Base-by-base conservation (phyloP, 306 rosid species). In the Quercus ilex region DNA sequence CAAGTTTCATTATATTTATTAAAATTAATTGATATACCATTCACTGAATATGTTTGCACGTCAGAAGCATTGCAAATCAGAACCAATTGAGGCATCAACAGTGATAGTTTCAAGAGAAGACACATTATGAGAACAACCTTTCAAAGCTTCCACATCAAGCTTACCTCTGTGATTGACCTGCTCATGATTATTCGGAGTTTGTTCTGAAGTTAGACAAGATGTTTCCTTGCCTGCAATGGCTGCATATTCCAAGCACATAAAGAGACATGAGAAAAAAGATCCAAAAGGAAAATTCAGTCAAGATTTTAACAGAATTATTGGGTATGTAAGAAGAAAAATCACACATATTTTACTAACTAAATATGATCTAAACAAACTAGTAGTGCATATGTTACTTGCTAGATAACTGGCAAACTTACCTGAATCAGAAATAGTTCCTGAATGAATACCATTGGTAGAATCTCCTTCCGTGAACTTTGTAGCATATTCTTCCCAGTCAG, bases 401-500 rank as follows among this genome's bases (percentile, higher is more conserved):
- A 72, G 71, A 63, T 30, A 55, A 46, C 12, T 19, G 55, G 58
- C 30, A 30, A 67, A 35, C 71, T 23, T 70, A 26, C 68, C 75
- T 56, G 76, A 35, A 82, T 55, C 21, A 78, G 77, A 35, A 74
- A 21, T 68, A 71, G 53, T 63, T 46, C 30, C 83, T 18, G 59
- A 58, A 83, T 62, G 71, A 87, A 10, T 38, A 30, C 20, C 79
- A 41, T 68, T 8, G 58, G 75, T 56, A 23, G 77, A 70, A 71
- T 88, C 86, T 78, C 76, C 78, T 62, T 78, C 74, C 56, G 68
- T 73, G 74, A 74, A 76, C 57, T 79, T 81, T 43, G 52, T 79
- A 59, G 85, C 91, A 83, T 30, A 80, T 69, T 53, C 55, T 81
- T 86, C 91, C 97, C 98, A 94, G 78, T 86, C 12, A 15, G 78